phyloP scores from a whole-genome alignment of 2,329 filamentous ascomycete species.

The Penicillium sp. region DNA sequence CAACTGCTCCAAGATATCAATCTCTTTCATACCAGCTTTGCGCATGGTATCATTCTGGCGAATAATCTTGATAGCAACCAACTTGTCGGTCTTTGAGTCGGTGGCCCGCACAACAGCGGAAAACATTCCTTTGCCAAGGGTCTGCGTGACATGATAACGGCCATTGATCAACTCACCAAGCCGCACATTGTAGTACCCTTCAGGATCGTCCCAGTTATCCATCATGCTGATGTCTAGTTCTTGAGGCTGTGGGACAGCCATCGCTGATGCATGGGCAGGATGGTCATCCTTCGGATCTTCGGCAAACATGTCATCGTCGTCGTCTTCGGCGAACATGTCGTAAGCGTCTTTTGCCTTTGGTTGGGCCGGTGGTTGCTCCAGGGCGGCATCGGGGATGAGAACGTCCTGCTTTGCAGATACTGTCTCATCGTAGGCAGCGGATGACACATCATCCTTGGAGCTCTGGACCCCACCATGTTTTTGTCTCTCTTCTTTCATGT shows the following conservation, averaged over 20 bases:
- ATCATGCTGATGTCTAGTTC: slow-evolving; percentile 74
- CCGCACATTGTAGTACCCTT: slow-evolving; percentile 96
- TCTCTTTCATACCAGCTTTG: slow-evolving; percentile 92
- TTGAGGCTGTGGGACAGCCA: slow-evolving; percentile 57
- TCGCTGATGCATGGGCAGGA: slow-evolving; percentile 53
- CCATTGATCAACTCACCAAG: slow-evolving; percentile 87
- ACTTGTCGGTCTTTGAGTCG: slow-evolving; percentile 72
- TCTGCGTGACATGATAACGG: slow-evolving; percentile 85
- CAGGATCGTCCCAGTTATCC: slow-evolving; percentile 90
- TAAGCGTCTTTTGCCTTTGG: slow-evolving; percentile 57
- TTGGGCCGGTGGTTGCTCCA: slow-evolving; percentile 41
- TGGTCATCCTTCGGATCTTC: slow-evolving; percentile 64
- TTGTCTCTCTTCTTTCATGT: slow-evolving; percentile 82
- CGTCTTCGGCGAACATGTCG: slow-evolving; percentile 67
- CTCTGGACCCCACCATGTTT: slow-evolving; percentile 67
- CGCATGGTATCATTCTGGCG: slow-evolving; percentile 91
- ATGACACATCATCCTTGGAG: slow-evolving; percentile 59
- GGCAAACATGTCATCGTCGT: slow-evolving; percentile 88
- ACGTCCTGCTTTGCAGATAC: slow-evolving; percentile 58
- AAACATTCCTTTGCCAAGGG: slow-evolving; percentile 92
- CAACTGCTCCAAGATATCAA: slow-evolving; percentile 87
- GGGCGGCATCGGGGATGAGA: slow-evolving; percentile 46
- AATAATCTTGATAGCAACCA: slow-evolving; percentile 98
- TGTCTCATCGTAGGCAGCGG: slow-evolving; percentile 63
- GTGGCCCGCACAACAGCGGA: slow-evolving; percentile 90